Conservation (phyloP, 306 rosid genomes). For the Acacia melanoxylon region DNA sequence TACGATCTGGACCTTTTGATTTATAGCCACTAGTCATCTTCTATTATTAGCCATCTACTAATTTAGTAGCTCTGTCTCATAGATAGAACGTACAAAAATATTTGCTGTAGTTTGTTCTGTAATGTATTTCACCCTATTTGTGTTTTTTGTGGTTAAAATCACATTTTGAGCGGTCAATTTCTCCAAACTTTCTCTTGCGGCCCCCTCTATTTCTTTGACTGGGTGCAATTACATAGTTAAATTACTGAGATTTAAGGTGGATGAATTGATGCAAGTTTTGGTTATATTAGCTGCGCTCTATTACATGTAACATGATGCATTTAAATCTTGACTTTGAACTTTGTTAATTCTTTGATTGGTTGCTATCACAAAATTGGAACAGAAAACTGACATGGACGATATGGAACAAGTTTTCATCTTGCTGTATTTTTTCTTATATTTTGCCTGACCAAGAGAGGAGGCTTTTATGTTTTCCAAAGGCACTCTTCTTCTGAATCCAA, state of each 20-base stretch:
- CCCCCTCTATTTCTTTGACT: neutral
- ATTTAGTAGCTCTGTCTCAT: neutral
- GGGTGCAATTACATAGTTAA: neutral
- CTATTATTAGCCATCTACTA: slow-evolving; percentile 22
- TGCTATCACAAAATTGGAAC: neutral
- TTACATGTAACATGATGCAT: neutral
- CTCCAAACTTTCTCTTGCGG: neutral
- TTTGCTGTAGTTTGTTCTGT: neutral
- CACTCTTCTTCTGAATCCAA: neutral
- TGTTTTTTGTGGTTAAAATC: neutral
- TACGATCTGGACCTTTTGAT: neutral
- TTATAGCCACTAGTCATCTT: slow-evolving; percentile 15
- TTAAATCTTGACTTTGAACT: neutral
- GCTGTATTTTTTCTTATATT: neutral
- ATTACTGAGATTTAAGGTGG: neutral
- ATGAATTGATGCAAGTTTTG: neutral
- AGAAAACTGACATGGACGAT: neutral
- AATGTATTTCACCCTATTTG: neutral
- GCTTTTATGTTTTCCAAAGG: slow-evolving; percentile 6
- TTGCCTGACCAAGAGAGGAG: neutral
- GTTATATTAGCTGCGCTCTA: neutral
- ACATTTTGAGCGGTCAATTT: slow-evolving; percentile 12
- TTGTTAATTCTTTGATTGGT: neutral
- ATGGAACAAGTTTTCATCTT: slow-evolving; percentile 6
- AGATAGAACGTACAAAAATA: neutral